Evolutionary conservation across 2,329 filamentous ascomycete species (phyloP), one percentile per base, ranked within the genome.

Genomic region (Venturiaceae sp.): DNA sequence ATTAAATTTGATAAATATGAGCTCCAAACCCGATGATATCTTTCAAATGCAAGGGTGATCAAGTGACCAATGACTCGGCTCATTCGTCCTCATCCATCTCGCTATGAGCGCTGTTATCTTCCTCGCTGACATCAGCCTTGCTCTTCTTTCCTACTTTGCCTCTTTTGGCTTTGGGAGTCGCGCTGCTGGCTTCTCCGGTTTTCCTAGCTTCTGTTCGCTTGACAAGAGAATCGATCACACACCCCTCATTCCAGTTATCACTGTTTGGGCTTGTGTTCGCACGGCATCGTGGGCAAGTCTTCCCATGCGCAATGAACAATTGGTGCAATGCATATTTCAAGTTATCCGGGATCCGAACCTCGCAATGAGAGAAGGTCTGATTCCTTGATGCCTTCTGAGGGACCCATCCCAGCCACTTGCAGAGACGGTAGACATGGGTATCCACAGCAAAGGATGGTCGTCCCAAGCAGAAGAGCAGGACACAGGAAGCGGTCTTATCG

Each of bases 401-500:
- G 1, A 85, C 73, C 83, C 83, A 86, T 26, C 78, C 78, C 0
- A 86, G 75, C 76, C 83, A 84, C 56, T 80, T 79, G 63, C 77
- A 80, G 14, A 86, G 76, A 1, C 83, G 79, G 65, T 85, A 85
- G 60, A 86, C 83, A 67, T 86, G 83, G 1, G 83, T 86, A 63
- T 86, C 83, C 8, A 86, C 83, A 0, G 83, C 83, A 62, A 86
- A 86, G 58, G 76, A 80, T 2, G 83, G 83, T 0, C 83, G 77
- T 63, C 83, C 81, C 6, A 86, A 75, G 64, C 83, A 86, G 71
- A 86, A 86, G 1, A 86, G 75, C 6, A 83, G 70, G 4, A 86
- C 83, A 62, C 83, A 86, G 2, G 81, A 82, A 3, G 83, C 83
- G 0, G 83, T 86, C 65, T 86, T 86, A n/a, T 80, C 78, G 0